Percentiles rank a stretch among this genome's conserved stretches.
Conservation (phyloP, 257 asterid species). For the Solanum habrochaites region DNA sequence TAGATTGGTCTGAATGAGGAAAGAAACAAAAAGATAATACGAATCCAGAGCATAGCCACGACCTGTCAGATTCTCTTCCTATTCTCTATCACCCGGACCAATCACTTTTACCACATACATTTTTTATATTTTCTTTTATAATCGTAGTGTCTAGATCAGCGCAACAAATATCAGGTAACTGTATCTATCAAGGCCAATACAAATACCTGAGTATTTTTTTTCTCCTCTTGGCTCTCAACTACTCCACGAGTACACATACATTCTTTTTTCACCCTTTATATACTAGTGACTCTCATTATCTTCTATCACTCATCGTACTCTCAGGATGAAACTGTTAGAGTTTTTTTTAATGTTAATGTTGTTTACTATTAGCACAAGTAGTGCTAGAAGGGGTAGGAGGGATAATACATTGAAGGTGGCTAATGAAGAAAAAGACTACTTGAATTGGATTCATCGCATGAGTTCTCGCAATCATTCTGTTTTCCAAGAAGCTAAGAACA, state of each 20-base stretch:
- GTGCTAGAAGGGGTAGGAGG: neutral
- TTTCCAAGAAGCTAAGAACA: constrained; percentile 42
- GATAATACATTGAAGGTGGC: neutral
- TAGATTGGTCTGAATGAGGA: neutral
- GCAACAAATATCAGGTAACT: neutral
- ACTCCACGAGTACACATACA: neutral
- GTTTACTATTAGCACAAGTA: constrained; percentile 5
- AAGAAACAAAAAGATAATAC: constrained; percentile 12
- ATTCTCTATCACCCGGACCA: constrained; percentile 6
- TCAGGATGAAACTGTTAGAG: neutral
- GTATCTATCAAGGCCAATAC: neutral
- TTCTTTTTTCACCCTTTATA: neutral
- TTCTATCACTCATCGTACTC: neutral
- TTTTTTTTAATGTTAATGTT: constrained; percentile 7
- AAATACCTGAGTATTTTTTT: too few relatives aligned
- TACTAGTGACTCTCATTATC: neutral
- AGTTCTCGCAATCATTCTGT: constrained; percentile 41
- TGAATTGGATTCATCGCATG: constrained; percentile 50
- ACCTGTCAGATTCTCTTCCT: constrained; percentile 24
- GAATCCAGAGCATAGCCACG: constrained; percentile 14
- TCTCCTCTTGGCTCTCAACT: neutral
- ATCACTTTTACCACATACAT: neutral
- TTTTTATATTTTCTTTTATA: neutral
- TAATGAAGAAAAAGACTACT: constrained; percentile 18
- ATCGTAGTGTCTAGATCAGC: neutral